Base-by-base conservation (phyloP, 2,329 filamentous ascomycete genomes). In the Trichoderma atroviride region DNA sequence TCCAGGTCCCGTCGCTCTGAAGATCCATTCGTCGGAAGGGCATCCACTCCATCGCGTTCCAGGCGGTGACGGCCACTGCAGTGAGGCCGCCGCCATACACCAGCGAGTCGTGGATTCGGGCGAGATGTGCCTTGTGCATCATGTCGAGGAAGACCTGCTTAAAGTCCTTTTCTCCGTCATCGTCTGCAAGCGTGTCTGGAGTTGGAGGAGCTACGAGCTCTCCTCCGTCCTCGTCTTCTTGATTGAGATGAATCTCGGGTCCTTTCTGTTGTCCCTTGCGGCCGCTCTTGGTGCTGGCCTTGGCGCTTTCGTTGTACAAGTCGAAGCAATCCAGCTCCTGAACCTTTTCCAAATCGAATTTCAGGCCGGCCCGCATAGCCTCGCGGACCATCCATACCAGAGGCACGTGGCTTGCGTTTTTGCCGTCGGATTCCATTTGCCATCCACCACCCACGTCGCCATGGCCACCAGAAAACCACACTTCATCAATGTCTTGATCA, bases 11-110 rank as follows among this genome's bases (percentile, higher is more conserved):
- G 71, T 94, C 90, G 0, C 82, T 70, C 71, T 89, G 88, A 9
- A 95, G 81, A 73, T 95, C 92, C 91, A 96, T 94, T 29, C 92
- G 85, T 1, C 91, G 86, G 80, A 95, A 94, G 0, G 92, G 92
- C 29, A 95, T 82, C 76, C 91, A 94, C 75, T 95, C 92, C 92
- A 95, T 92, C 27, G 92, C 77, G 43, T 89, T 91, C 92, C 92
- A 95, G 2, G 84, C 85, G 0, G 90, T 73, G 0, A 93, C 91
- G 0, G 88, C 86, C 4, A 81, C 68, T 29, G 72, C 71, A 0
- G 83, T 78, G 4, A 91, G 81, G 0, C 91, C 91, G 14, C 87
- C 85, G 14, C 84, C 83, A 74, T 88, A 92, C 60, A 85, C 81
- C 0, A 94, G 84, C 3, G 90, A 92, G 77, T 94, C 92, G 76